Evolutionary conservation across 371 early-diverging fungal species (phyloP), one percentile per base, ranked within the genome.

Genomic region (Haplosporangium sp.): DNA sequence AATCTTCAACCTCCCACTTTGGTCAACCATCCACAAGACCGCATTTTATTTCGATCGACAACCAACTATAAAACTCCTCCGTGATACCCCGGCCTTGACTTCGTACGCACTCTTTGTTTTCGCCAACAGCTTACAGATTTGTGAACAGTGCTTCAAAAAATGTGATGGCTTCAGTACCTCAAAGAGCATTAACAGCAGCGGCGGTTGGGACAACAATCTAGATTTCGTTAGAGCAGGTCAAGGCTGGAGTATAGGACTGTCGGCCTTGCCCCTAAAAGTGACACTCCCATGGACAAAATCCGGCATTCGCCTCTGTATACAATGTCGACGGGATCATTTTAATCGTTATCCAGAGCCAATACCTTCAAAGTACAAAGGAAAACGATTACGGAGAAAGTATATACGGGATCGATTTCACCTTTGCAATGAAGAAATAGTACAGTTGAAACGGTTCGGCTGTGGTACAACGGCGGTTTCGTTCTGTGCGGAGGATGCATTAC

Each of bases 121-220:
- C 13, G 62, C 69, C 10, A 44, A 44, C 61, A 69, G 69, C 20
- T 44, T 61, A 17, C 62, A 40, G n/a, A 45, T 69, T 11, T 69
- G 69, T 17, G 69, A 69, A 42, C 61, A 62, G 52, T 69, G 69
- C 20, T 69, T 62, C 44, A n/a, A 20, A 11, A 38, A 27, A 19
- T 20, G 52, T 45, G 44, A 44, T 27, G 45, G 27, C 3, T 11
- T 61, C 45, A 45, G 27, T 35, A 10, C 11, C 48, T 19, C 15
- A 4, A 27, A 27, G 27, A 47, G 15, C 9, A n/a, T 15, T 15
- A 27, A n/a, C 35, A 59, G 13, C 17, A 38, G 50, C 7, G 11
- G 50, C 7, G 6, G 55, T 10, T 7, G 34, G 34, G 55, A 34
- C 34, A 35, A 15, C 34, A 10, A 34, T 55, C 55, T 35, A 11